These are phyloP conservation scores for Geotrichum klebahnii DNA, from an alignment of 1,139 yeast genomes.

Conservation along the genomic window DNA sequence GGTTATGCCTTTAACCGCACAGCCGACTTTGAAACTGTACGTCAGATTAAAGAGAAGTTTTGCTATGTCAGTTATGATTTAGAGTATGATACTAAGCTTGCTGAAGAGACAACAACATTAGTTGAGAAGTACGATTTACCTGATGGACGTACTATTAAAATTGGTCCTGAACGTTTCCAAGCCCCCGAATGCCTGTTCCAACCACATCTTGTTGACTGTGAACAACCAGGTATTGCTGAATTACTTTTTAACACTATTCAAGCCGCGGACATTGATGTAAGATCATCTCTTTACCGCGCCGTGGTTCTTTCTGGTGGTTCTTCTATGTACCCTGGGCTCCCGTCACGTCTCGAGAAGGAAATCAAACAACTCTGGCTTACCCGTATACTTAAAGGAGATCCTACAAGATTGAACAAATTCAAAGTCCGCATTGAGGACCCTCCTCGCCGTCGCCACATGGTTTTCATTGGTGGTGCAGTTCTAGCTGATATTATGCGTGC, in stretches of 20 bases:
- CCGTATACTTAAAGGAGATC: constrained; percentile 79
- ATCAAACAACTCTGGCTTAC: constrained; percentile 94
- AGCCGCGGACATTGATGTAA: constrained; percentile 87
- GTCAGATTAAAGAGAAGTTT: constrained; percentile 93
- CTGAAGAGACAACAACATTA: constrained; percentile 89
- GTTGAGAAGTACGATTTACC: constrained; percentile 92
- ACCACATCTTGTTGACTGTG: constrained; percentile 93
- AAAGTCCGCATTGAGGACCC: constrained; percentile 98
- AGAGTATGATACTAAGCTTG: constrained; percentile 78
- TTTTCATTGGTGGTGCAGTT: constrained; percentile 97
- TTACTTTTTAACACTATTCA: constrained; percentile 86
- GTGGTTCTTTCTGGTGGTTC: constrained; percentile 96
- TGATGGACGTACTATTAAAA: constrained; percentile 89
- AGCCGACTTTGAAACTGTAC: constrained; percentile 96
- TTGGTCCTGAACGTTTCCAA: constrained; percentile 93
- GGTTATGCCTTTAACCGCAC: constrained; percentile 98
- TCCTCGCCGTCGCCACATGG: constrained; percentile 98
- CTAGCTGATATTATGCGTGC: constrained; percentile 97
- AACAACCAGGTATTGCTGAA: constrained; percentile 96
- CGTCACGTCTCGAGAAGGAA: constrained; percentile 91
- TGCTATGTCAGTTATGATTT: constrained; percentile 94
- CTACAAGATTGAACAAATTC: constrained; percentile 81
- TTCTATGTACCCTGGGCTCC: constrained; percentile 97
- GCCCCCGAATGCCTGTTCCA: constrained; percentile 98
- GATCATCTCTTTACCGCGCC: constrained; percentile 84